phyloP scores from a whole-genome alignment of 768 basidiomycete species.

The Suillus discolor region DNA sequence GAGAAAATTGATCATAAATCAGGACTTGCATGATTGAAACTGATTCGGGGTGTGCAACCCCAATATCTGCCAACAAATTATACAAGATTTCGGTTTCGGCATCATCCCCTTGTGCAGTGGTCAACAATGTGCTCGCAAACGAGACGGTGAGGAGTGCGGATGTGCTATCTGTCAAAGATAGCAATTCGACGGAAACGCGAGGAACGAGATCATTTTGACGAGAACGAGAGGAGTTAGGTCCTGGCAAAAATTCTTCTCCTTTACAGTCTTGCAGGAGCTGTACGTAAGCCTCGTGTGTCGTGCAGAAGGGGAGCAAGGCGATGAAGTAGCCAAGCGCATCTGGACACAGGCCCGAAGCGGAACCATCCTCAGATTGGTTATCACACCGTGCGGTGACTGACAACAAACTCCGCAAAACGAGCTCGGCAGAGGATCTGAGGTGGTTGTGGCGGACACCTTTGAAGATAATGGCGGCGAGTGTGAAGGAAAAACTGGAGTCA shows the following conservation, averaged over 20 bases:
- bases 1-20: slow-evolving; percentile 6
- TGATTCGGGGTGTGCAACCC: slow-evolving; percentile 67
- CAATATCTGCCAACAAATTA: slow-evolving; percentile 72
- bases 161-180: slow-evolving; percentile 63
- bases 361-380: slow-evolving; percentile 38
- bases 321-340: slow-evolving; percentile 81
- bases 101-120: slow-evolving; percentile 77
- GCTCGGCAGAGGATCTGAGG: slow-evolving; percentile 62
- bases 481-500: slow-evolving; percentile 78
- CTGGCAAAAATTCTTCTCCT: slow-evolving; percentile 48
- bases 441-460: slow-evolving; percentile 78
- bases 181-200: slow-evolving; percentile 53
- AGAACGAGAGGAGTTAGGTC: slow-evolving; percentile 38
- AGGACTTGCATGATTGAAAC: slow-evolving; percentile 69
- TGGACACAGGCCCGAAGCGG: slow-evolving; percentile 46
- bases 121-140: slow-evolving; percentile 74
- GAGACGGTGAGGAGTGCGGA: slow-evolving; percentile 75
- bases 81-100: slow-evolving; percentile 82
- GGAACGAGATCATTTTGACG: slow-evolving; percentile 51
- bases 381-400: slow-evolving; percentile 56
- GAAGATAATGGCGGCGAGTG: slow-evolving; percentile 80
- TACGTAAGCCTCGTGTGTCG: slow-evolving; percentile 56
- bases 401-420: slow-evolving; percentile 63
- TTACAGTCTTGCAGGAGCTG: slow-evolving; percentile 65
- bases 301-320: slow-evolving; percentile 71